These are phyloP conservation scores for Ascocoryne sarcoides DNA, from an alignment of 2,329 filamentous ascomycete species.

Conservation along the genomic window DNA sequence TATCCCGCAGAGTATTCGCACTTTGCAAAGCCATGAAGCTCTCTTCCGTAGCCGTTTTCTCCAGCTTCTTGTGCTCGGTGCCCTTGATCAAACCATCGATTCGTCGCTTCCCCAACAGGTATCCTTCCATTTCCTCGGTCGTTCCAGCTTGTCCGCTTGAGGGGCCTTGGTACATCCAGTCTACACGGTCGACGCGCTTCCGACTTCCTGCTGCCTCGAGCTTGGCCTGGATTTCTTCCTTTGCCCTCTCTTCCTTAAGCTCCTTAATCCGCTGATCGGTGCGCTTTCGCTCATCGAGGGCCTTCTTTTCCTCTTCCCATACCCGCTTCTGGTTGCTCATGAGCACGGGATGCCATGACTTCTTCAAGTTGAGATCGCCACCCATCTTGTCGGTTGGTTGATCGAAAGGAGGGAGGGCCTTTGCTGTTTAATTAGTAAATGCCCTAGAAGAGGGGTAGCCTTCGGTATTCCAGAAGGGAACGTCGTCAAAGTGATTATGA, in stretches of 20 bases:
- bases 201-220: conserved; percentile 82
- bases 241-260: conserved; percentile 83
- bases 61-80: conserved; percentile 69
- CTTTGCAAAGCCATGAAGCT: conserved; percentile 53
- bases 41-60: conserved; percentile 61
- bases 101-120: conserved; percentile 81
- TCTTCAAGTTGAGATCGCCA: conserved; percentile 91
- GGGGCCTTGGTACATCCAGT: conserved; percentile 97
- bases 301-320: conserved; percentile 86
- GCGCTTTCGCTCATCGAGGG: conserved; percentile 87
- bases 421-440: no score
- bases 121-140: conserved; percentile 86
- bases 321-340: conserved; percentile 86
- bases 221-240: conserved; percentile 83
- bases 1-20: conserved; percentile 70
- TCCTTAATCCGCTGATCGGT: conserved; percentile 89
- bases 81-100: conserved; percentile 83
- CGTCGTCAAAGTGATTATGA: no score
- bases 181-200: conserved; percentile 73
- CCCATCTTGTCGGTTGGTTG: conserved; percentile 65
- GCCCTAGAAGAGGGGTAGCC: no score
- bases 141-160: conserved; percentile 66
- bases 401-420: no score
- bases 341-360: conserved; percentile 87
- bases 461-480: no score